Base-by-base conservation (phyloP, 768 basidiomycete species). In the Lactifluus piperatus region DNA sequence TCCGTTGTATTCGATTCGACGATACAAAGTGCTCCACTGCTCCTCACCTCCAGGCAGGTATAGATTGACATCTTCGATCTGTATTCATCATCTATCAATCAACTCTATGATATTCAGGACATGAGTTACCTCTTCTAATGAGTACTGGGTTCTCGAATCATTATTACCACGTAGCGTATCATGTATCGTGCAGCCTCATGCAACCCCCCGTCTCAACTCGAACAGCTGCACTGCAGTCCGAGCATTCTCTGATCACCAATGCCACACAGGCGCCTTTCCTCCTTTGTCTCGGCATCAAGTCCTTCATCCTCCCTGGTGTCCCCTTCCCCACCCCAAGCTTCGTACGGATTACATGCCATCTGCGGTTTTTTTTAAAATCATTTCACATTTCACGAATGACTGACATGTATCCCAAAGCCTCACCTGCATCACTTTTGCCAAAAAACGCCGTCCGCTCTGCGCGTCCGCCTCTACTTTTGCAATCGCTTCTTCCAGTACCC, bases 401-500 rank as follows among this genome's bases (percentile, higher is more conserved):
- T 9, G 20, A 52, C 46, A 11, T 13, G 16, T 7, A 26, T 41
- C 30, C n/a, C n/a, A 26, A 56, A 58, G 20, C 77, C 84, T 66
- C 62, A 90, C 90, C 74, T 88, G 79, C 71, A 97, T 74, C 18
- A 97, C 86, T 71, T 91, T 91, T 13, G 83, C 83, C 51, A 97
- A 73, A 3, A 88, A 73, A 58, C 78, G 75, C 73, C 83, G 85
- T 49, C 87, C 88, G 58, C 73, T 79, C 22, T 75, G 74, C 10
- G 75, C 68, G 66, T 93, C 88, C 59, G 72, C 71, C 68, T 93
- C 88, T 2, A 92, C 80, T 63, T 80, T 80, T 62, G 73, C 71
- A 68, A 98, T 98, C 24, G 91, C 86, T 68, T 98, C 94, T 70
- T 98, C 94, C 34, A 99, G 76, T 9, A 98, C 74, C 97, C 97